phyloP scores from a whole-genome alignment of 805 yeast species.

The Metschnikowia proteae region DNA sequence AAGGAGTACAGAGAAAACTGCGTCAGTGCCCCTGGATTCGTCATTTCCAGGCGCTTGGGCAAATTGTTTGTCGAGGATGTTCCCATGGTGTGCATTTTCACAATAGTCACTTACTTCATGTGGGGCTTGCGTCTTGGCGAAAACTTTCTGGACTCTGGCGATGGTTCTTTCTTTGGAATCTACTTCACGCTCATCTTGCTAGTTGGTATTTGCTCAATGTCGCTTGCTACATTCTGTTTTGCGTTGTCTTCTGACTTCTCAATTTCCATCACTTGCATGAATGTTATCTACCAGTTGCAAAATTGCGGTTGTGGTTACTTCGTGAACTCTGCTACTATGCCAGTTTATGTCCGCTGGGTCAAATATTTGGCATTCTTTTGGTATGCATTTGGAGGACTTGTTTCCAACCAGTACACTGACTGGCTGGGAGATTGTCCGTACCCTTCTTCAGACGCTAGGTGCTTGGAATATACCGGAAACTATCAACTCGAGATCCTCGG shows the following conservation, averaged over 20 bases:
- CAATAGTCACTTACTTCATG: conserved; percentile 70
- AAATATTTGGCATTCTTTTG: conserved; percentile 73
- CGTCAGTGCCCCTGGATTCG: conserved; percentile 62
- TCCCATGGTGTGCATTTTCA: conserved; percentile 54
- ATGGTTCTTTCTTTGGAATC: conserved; percentile 45
- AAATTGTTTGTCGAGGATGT: conserved; percentile 68
- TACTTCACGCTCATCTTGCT: conserved; percentile 60
- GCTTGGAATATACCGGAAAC: conserved; percentile 49
- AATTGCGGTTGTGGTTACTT: conserved; percentile 80
- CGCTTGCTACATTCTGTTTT: conserved; percentile 50
- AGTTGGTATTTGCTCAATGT: conserved; percentile 52
- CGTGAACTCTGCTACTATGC: conserved; percentile 67
- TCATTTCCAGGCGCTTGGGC: conserved; percentile 61
- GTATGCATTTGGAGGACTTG: conserved; percentile 70
- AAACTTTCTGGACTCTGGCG: conserved; percentile 8
- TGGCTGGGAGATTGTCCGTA: conserved; percentile 57
- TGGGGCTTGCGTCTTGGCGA: conserved; percentile 53
- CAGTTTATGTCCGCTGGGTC: conserved; percentile 84
- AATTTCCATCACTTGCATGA: conserved; percentile 56
- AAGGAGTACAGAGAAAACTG: conserved; percentile 70
- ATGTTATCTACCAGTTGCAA: conserved; percentile 64
- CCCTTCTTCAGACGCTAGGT: conserved; percentile 31
- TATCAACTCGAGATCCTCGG: conserved; percentile 57
- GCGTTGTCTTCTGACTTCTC: conserved; percentile 60
- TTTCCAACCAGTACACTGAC: conserved; percentile 62